Evolutionary conservation across 2,329 filamentous ascomycete species (phyloP).

Genomic region (Phaeosphaeria sp.): DNA sequence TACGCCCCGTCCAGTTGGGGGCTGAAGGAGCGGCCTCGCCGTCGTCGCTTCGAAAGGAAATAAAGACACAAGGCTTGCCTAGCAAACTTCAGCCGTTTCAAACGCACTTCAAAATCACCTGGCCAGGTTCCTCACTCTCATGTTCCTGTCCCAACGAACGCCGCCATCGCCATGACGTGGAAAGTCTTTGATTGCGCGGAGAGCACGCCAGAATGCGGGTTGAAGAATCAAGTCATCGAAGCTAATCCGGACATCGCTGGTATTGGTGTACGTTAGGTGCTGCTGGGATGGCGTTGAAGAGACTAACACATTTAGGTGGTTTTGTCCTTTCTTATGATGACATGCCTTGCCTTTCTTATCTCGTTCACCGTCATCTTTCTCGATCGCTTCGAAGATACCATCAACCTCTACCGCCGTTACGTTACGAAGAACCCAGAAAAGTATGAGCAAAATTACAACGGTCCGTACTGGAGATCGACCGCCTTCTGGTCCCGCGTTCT

Average conservation of each 20-base stretch:
- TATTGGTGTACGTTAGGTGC: conserved; percentile 27
- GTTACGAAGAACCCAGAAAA: conserved; percentile 16
- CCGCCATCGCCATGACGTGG: conserved; percentile 18
- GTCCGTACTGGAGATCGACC: conserved; percentile 35
- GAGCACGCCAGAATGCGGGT: conserved; percentile 15
- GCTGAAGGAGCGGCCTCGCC: conserved; percentile 7
- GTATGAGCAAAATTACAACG: conserved; percentile 21
- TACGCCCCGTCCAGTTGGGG: conserved; percentile 1
- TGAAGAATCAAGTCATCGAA: conserved; percentile 16
- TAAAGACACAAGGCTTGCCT: neutral
- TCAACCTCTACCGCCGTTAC: conserved; percentile 20
- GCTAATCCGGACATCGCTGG: conserved; percentile 42
- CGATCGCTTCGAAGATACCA: conserved; percentile 28
- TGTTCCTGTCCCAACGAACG: neutral
- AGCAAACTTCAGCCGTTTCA: neutral
- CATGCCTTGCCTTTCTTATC: conserved; percentile 37
- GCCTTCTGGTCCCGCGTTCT: conserved; percentile 39
- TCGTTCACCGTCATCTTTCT: conserved; percentile 38
- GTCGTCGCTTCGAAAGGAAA: neutral
- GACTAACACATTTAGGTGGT: conserved; percentile 26
- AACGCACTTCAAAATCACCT: neutral
- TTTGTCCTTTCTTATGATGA: conserved; percentile 35
- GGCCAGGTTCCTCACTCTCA: neutral
- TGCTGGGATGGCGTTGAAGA: neutral
- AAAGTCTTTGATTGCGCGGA: conserved; percentile 27